A percentile compares a stretch with the other conserved stretches of the same genome.
Conservation (phyloP, 257 asterid species). For the Solanum medicagineum region DNA sequence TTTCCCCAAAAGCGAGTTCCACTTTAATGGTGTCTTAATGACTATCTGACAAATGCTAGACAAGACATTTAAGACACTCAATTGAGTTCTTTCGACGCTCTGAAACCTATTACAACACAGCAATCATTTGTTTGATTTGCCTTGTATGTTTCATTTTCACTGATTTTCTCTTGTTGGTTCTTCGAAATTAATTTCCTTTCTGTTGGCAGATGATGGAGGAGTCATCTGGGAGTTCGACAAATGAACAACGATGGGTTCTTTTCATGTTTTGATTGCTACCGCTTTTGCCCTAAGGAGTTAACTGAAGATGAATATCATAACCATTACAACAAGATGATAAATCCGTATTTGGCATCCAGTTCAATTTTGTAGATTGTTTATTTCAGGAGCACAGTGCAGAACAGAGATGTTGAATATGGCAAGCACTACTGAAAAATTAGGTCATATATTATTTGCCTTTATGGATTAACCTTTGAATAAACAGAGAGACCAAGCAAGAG, state of each 20-base stretch:
- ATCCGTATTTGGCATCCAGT: background rate
- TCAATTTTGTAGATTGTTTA: background rate
- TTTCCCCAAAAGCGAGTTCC: background rate
- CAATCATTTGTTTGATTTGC: background rate
- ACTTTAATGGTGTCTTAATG: background rate
- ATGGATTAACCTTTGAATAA: background rate
- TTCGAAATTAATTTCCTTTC: background rate
- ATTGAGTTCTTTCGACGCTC: background rate
- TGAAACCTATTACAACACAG: background rate
- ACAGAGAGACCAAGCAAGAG: background rate
- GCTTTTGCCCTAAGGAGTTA: background rate
- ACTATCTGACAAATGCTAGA: background rate
- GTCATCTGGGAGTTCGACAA: slow-evolving; percentile 80
- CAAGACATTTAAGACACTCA: background rate
- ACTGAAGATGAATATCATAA: background rate
- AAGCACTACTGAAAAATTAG: background rate
- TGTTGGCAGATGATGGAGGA: slow-evolving; percentile 59
- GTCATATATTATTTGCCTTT: background rate
- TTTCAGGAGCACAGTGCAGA: background rate
- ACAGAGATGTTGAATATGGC: background rate
- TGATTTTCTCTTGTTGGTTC: background rate
- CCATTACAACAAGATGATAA: background rate
- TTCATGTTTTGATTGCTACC: background rate
- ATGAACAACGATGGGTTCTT: background rate
- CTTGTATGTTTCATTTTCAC: background rate